A percentile compares a stretch with the other conserved stretches of the same genome.
phyloP scores from a whole-genome alignment of 768 basidiomycete species.

The Lentinula detonsa region DNA sequence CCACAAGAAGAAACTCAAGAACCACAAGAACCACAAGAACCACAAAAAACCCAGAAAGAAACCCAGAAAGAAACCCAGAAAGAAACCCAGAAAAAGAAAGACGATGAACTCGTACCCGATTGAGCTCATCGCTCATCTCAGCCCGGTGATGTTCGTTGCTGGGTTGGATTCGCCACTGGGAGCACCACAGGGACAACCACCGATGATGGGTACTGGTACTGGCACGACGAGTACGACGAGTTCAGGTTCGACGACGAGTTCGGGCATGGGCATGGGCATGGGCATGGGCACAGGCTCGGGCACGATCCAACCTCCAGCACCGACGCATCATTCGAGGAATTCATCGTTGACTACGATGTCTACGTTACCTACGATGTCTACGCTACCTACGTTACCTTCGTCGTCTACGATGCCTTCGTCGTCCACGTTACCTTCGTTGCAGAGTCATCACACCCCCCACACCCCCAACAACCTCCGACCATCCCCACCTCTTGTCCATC shows the following conservation, averaged over 20 bases:
- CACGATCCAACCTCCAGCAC: constrained; percentile 13
- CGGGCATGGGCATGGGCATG: not conserved
- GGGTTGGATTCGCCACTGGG: constrained; percentile 47
- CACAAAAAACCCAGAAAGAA: too few relatives aligned
- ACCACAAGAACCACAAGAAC: too few relatives aligned
- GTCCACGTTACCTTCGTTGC: too few relatives aligned
- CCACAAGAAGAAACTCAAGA: too few relatives aligned
- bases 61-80: too few relatives aligned
- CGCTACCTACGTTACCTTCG: too few relatives aligned
- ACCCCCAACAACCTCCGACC: not conserved
- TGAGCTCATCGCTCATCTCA: constrained; percentile 83
- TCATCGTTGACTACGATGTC: constrained; percentile 3
- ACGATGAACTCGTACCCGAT: constrained; percentile 89
- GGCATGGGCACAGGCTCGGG: constrained; percentile 7
- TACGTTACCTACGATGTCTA: too few relatives aligned
- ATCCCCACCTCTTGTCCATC: too few relatives aligned
- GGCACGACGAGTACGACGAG: constrained; percentile 5
- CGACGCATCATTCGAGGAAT: constrained; percentile 16
- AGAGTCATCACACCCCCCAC: not conserved
- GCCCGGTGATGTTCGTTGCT: constrained; percentile 92
- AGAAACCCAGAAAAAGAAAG: too few relatives aligned
- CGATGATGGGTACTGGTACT: too few relatives aligned
- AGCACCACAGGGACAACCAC: too few relatives aligned
- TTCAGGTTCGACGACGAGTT: not conserved
- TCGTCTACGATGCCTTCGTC: not conserved